These are phyloP conservation scores for Metschnikowia kunwiensis DNA, from an alignment of 805 yeast genomes.

Conservation along the genomic window DNA sequence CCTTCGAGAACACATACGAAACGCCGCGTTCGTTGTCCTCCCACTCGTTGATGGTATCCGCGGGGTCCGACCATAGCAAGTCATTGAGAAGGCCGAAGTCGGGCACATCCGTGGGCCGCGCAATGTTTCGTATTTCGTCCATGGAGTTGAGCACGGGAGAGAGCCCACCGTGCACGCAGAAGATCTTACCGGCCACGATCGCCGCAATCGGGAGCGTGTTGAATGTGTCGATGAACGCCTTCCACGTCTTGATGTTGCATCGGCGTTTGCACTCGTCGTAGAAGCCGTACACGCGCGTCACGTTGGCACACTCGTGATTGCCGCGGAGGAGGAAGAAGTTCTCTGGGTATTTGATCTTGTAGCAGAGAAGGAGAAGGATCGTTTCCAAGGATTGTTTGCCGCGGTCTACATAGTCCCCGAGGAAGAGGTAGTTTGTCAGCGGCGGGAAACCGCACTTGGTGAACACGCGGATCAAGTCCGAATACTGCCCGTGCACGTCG, in stretches of 20 bases:
- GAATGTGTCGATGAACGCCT: constrained; percentile 88
- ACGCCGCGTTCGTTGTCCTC: constrained; percentile 86
- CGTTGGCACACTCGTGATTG: constrained; percentile 96
- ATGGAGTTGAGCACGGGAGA: constrained; percentile 70
- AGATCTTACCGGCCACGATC: constrained; percentile 90
- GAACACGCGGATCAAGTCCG: constrained; percentile 84
- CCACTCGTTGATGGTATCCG: constrained; percentile 81
- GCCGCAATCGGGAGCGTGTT: constrained; percentile 95
- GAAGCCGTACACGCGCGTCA: constrained; percentile 94
- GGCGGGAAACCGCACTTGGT: constrained; percentile 98
- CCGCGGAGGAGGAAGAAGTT: constrained; percentile 91
- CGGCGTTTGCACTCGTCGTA: constrained; percentile 97
- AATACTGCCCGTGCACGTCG: constrained; percentile 96
- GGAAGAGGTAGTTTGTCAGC: constrained; percentile 80
- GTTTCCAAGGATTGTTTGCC: constrained; percentile 97
- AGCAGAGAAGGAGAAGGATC: constrained; percentile 78
- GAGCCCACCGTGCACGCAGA: constrained; percentile 85
- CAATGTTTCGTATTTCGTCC: constrained; percentile 72
- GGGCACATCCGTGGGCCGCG: constrained; percentile 83
- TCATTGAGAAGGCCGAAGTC: constrained; percentile 78
- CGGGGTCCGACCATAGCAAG: constrained; percentile 81
- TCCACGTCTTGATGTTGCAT: constrained; percentile 91
- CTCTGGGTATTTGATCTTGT: constrained; percentile 95
- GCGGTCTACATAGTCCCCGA: constrained; percentile 97
- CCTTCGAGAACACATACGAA: constrained; percentile 73